Base-by-base conservation (phyloP, 139 green algal species). In the Edaphochlamys debaryana region DNA sequence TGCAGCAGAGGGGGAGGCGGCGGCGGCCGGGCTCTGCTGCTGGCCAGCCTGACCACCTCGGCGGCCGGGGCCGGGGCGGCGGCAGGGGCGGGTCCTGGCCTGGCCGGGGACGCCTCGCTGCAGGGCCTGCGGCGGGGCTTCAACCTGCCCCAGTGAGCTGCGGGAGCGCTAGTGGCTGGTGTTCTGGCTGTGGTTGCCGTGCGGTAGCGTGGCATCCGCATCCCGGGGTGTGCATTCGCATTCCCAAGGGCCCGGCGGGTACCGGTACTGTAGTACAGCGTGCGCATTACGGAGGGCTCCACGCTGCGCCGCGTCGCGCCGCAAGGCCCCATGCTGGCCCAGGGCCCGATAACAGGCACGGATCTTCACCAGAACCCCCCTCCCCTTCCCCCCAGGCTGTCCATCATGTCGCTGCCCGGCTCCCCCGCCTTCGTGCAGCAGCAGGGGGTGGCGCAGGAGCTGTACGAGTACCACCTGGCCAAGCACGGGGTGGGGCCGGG, bases 401-500 rank as follows among this genome's bases (percentile, higher is more conserved):
- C 60, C 75, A 71, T 81, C 40, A 71, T 71, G 75, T 41, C 40
- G 38, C 75, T 63, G 30, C 75, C 75, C 20, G 41, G 15, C 17
- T 1, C 60, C 2, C 9, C 41, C 32, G 52, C 75, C 30, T 81
- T 72, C 60, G 60, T 38, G 38, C 60, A 32, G 30, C 41, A 71
- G 1, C 75, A 81, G 75, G 60, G 48, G 20, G 54, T 64, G 41
- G 75, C 75, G 6, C 40, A 71, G 60, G 75, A 72, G 75, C 75
- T 81, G 41, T 34, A 69, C 37, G 75, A 71, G 41, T 81, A 81
- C 60, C 75, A 81, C 75, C 36, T 30, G 0, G 75, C 40, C 5
- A 81, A 81, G 17, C 75, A 81, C 42, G 75, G 75, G 75, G 75
- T 81, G 60, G 4, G 75, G 54, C 38, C 36, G 23, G n/a, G n/a